Conservation (phyloP, 176 grass and related monocot species). For the Cenchrus americanus region DNA sequence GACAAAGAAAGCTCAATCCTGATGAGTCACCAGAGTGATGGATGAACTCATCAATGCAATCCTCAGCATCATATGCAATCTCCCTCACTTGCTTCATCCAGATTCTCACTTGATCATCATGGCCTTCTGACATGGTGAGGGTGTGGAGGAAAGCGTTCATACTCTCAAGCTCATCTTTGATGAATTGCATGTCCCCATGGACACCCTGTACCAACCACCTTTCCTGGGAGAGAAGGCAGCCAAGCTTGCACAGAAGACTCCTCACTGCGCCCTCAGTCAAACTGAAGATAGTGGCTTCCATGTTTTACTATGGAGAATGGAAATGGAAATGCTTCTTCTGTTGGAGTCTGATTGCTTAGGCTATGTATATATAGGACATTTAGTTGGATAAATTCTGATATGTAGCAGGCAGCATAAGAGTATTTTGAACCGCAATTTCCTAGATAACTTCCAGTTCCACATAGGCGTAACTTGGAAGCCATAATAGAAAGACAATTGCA, state of each 20-base stretch:
- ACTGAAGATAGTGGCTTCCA: slow-evolving; percentile 41
- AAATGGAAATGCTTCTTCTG: not conserved
- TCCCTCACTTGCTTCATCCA: slow-evolving; percentile 52
- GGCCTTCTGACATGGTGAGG: slow-evolving; percentile 21
- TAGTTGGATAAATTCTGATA: not conserved
- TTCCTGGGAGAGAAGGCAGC: slow-evolving; percentile 36
- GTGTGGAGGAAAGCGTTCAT: slow-evolving; percentile 47
- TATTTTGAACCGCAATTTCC: not conserved
- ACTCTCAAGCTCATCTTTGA: slow-evolving; percentile 49
- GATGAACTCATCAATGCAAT: slow-evolving; percentile 44
- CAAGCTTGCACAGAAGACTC: slow-evolving; percentile 37
- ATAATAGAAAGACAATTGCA: not conserved
- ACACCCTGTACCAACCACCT: slow-evolving; percentile 17
- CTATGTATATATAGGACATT: not conserved
- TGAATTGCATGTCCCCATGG: slow-evolving; percentile 34
- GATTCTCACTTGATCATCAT: slow-evolving; percentile 35
- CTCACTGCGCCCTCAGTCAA: slow-evolving; percentile 37
- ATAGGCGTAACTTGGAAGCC: not conserved
- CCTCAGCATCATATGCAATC: slow-evolving; percentile 46
- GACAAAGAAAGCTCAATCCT: slow-evolving; percentile 25
- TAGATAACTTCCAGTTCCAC: not conserved
- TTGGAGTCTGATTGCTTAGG: not conserved
- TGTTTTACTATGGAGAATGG: not conserved
- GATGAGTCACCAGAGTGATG: slow-evolving; percentile 3
- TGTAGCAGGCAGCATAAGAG: not conserved